phyloP scores from a whole-genome alignment of 805 yeast genomes.

The Geotrichum ghanense region DNA sequence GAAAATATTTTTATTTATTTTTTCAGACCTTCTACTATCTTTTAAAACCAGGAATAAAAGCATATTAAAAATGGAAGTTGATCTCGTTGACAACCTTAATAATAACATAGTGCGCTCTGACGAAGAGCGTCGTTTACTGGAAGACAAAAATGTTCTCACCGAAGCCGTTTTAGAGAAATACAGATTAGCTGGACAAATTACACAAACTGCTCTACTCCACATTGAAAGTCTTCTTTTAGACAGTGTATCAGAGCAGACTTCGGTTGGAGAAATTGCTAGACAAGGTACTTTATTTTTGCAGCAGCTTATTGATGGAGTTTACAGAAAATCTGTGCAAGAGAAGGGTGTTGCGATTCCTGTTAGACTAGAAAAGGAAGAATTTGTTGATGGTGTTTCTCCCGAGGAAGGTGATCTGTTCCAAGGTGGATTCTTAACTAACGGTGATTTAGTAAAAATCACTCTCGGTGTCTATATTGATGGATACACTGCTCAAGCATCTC shows the following conservation, averaged over 20 bases:
- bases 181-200: conserved; percentile 77
- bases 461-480: conserved; percentile 94
- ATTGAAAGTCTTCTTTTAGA: conserved; percentile 25
- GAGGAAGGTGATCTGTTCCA: conserved; percentile 35
- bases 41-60: no score
- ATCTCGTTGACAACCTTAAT: background rate
- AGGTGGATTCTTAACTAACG: conserved; percentile 44
- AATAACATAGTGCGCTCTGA: conserved; percentile 1
- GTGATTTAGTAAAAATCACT: conserved; percentile 77
- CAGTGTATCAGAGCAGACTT: conserved; percentile 5
- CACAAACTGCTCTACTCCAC: conserved; percentile 71
- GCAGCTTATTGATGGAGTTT: conserved; percentile 47
- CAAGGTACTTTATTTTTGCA: conserved; percentile 68
- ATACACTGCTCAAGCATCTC: conserved; percentile 77
- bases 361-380: conserved; percentile 71
- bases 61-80: conserved; percentile 1
- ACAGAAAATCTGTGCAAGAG: conserved; percentile 43
- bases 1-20: background rate
- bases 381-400: conserved; percentile 73
- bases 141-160: conserved; percentile 57
- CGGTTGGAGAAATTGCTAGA: conserved; percentile 55
- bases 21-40: background rate
- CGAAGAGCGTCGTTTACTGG: conserved; percentile 31
- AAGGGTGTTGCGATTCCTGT: conserved; percentile 93
- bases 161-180: conserved; percentile 64